A percentile compares a stretch with the other conserved stretches of the same genome.
These are phyloP conservation scores for Melampsora larici-populina DNA, from an alignment of 1,284 basidiomycete species.

Conservation along the genomic window DNA sequence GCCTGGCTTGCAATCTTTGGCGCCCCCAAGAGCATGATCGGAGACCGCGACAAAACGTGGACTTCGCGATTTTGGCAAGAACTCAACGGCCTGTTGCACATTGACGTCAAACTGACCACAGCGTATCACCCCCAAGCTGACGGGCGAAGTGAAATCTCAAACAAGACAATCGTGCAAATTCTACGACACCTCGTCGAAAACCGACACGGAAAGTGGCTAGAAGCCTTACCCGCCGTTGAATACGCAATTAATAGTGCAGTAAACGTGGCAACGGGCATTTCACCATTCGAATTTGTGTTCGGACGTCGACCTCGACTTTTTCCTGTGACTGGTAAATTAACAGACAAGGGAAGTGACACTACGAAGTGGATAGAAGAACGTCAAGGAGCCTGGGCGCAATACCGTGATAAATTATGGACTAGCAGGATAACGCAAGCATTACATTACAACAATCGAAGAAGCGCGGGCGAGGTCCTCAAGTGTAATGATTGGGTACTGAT, in stretches of 20 bases:
- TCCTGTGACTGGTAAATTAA: background rate
- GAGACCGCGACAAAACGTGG: constrained; percentile 6
- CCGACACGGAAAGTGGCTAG: no score
- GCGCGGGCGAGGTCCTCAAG: background rate
- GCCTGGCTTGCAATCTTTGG: background rate
- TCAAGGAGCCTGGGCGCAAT: background rate
- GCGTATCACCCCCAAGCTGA: constrained; percentile 51
- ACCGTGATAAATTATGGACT: background rate
- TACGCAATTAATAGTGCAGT: constrained; percentile 44
- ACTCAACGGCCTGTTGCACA: constrained; percentile 49
- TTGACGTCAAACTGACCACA: constrained; percentile 52
- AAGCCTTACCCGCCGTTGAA: constrained; percentile 29
- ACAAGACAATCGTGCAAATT: constrained; percentile 50
- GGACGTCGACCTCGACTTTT: constrained; percentile 48
- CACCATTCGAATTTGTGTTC: constrained; percentile 45
- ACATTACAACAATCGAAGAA: background rate
- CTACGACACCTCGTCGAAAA: constrained; percentile 28
- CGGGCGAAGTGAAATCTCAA: constrained; percentile 43
- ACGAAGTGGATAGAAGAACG: background rate
- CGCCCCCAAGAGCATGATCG: background rate
- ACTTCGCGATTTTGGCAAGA: constrained; percentile 5
- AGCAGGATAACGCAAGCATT: background rate
- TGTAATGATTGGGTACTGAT: background rate
- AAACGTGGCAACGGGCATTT: constrained; percentile 45
- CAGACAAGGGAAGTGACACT: background rate